These are phyloP conservation scores for Apiospora malaysiana DNA, from an alignment of 2,329 filamentous ascomycete genomes.

Conservation along the genomic window DNA sequence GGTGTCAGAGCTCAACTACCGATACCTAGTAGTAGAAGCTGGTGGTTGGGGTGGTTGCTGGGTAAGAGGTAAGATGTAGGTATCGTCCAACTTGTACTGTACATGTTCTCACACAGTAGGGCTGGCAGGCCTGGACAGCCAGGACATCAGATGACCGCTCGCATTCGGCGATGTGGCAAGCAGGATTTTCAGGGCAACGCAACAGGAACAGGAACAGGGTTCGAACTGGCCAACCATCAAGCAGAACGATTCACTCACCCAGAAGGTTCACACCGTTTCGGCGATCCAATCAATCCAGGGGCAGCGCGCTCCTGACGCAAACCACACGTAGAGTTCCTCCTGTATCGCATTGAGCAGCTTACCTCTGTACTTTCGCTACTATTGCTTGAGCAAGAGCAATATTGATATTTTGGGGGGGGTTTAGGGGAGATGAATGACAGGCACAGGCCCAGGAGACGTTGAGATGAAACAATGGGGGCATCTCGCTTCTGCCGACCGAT, in stretches of 20 bases:
- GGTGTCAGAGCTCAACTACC: constrained; percentile 12
- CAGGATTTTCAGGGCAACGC: neutral
- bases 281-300: neutral
- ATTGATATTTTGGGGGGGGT: neutral
- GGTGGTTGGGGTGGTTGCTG: constrained; percentile 7
- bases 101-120: constrained; percentile 10
- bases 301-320: constrained; percentile 7
- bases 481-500: constrained; percentile 12
- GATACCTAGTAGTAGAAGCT: neutral
- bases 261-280: constrained; percentile 13
- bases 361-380: neutral
- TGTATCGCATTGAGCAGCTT: neutral
- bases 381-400: neutral
- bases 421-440: neutral
- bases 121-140: neutral
- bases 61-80: neutral
- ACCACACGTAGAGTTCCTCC: neutral
- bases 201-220: neutral
- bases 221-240: neutral
- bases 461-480: constrained; percentile 17
- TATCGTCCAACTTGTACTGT: constrained; percentile 10
- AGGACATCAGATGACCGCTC: constrained; percentile 10
- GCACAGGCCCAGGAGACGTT: constrained; percentile 12
- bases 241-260: neutral
- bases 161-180: neutral